A percentile compares a stretch with the other conserved stretches of the same genome.
Conservation (phyloP, 1,139 yeast genomes). For the Pichia sp. region DNA sequence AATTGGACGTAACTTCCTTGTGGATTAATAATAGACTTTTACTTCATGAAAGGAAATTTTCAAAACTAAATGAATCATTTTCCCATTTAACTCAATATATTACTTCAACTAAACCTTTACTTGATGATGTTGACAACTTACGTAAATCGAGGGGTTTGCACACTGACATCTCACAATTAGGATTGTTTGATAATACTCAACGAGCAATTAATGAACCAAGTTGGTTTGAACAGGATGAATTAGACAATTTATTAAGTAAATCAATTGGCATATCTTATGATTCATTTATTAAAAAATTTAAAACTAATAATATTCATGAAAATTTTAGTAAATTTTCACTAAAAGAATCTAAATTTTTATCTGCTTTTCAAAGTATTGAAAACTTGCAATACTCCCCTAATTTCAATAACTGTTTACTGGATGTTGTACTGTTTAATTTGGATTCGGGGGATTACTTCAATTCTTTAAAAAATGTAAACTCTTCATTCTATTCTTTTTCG, state of each 20-base stretch:
- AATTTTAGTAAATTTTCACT: neutral
- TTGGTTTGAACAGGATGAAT: constrained; percentile 40
- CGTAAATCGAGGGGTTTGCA: constrained; percentile 38
- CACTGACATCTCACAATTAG: constrained; percentile 18
- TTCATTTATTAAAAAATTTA: constrained; percentile 6
- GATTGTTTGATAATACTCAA: constrained; percentile 22
- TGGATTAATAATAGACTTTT: constrained; percentile 50
- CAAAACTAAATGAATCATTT: constrained; percentile 30
- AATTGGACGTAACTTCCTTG: constrained; percentile 59
- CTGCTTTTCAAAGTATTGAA: constrained; percentile 22
- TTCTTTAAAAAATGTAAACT: neutral
- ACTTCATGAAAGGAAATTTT: constrained; percentile 38
- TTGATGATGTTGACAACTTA: constrained; percentile 56
- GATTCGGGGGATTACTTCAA: neutral
- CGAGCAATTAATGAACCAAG: constrained; percentile 14
- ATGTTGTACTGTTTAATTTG: neutral
- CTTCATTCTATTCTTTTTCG: neutral
- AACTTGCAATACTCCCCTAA: constrained; percentile 12
- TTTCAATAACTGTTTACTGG: neutral
- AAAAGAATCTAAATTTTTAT: constrained; percentile 10
- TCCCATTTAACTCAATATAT: constrained; percentile 8
- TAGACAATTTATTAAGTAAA: constrained; percentile 28
- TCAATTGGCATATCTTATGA: constrained; percentile 18
- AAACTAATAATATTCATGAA: neutral
- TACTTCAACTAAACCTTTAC: constrained; percentile 44